Percentiles rank a stretch among this genome's conserved stretches.
These are phyloP conservation scores for Botrytis fabae DNA, from an alignment of 2,329 filamentous ascomycete species.

Conservation along the genomic window DNA sequence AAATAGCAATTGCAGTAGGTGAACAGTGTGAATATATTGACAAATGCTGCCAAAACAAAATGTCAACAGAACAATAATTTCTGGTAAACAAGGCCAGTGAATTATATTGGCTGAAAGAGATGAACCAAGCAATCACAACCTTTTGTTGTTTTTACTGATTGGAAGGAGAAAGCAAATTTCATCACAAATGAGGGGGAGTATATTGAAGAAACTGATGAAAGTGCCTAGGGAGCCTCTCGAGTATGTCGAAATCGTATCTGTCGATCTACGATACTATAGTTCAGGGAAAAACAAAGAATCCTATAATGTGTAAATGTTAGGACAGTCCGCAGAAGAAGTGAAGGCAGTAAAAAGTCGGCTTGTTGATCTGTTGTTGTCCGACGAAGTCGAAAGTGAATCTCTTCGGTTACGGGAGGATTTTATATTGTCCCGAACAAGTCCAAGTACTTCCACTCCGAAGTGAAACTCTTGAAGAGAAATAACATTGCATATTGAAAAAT, in stretches of 20 bases:
- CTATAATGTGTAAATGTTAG: not conserved
- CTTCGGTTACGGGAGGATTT: not conserved
- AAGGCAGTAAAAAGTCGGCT: not conserved
- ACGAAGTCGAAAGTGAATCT: constrained; percentile 3
- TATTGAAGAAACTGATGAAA: not conserved
- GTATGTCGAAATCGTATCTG: not conserved
- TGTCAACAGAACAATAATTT: not conserved
- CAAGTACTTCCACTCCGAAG: not conserved
- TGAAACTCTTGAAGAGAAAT: too few relatives aligned
- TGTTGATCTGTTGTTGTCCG: not conserved
- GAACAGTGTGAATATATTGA: not conserved
- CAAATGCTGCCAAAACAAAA: not conserved
- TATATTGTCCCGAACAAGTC: not conserved
- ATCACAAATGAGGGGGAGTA: not conserved
- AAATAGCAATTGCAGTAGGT: not conserved
- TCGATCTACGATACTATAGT: not conserved
- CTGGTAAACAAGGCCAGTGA: not conserved
- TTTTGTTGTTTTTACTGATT: not conserved
- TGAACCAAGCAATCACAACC: not conserved
- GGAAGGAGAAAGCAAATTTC: not conserved
- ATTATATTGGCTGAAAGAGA: not conserved
- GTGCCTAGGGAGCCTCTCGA: not conserved
- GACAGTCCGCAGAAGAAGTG: not conserved
- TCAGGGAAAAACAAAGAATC: not conserved
- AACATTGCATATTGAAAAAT: not conserved